Base-by-base conservation (phyloP, 2,329 filamentous ascomycete species). In the Teratosphaeria zuluensis region DNA sequence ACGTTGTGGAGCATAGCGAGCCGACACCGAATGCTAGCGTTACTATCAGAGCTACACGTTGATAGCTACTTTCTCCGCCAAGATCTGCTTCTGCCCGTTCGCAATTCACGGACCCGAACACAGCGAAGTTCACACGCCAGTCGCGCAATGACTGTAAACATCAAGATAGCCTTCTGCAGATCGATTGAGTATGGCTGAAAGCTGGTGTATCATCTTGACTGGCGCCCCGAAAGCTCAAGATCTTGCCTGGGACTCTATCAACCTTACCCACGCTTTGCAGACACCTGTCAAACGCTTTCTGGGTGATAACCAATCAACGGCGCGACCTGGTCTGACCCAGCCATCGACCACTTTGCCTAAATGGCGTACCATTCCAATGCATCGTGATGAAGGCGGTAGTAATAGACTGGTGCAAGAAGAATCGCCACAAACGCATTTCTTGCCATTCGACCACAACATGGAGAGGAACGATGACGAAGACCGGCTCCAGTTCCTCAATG, bases 401-500 rank as follows among this genome's bases (percentile, higher is more conserved):
- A 12, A 16, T n/a, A 12, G 51, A 19, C 16, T 12, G 11, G 24
- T 12, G 21, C 16, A 8, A n/a, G 19, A 53, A 6, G 51, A 53
- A 16, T 7, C 12, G 35, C 7, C 54, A 19, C 53, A 61, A 59
- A 69, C 56, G 58, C 70, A 58, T 58, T 65, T 71, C 54, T 66
- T 72, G 12, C 68, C 69, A 2, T 70, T 68, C 53, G 38, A 60
- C 2, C 57, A 59, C 11, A n/a, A 58, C 31, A 24, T 57, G 12
- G 31, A 42, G 21, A 53, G 35, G 16, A 21, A 55, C 51, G 48
- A 24, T 51, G 48, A 58, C 14, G 2, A 35, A 8, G 53, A 52
- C 12, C 76, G 76, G 8, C 70, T 82, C 3, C 80, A 85, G 58
- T 95, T 94, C 70, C 88, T 90, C 66, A 83, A 94, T 63, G 84